Evolutionary conservation across 352 stramenopile genomes (phyloP), one percentile per base, ranked within the genome.

Genomic region (Globisporangium acanthophoron): DNA sequence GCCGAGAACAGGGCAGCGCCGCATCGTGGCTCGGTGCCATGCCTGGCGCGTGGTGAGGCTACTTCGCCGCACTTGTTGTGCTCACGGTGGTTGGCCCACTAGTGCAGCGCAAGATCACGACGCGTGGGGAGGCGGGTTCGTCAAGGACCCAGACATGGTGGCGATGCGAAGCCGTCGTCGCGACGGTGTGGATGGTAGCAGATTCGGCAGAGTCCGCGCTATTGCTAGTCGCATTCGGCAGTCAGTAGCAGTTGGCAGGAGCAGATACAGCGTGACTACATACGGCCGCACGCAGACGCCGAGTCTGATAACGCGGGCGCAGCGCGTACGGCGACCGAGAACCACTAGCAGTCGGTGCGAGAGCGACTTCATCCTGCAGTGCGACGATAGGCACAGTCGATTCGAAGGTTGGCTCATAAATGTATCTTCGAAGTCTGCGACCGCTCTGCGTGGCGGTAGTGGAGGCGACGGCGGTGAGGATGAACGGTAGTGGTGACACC

Each of bases 21-120:
- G 61, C 62, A 18, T 57, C 37, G 24, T 64, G 58, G 58, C 35
- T 65, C 11, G 66, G 75, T 35, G 68, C 63, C 12, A 74, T 89
- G 64, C 76, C 77, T 3, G 61, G 65, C 15, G 71, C 67, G 5
- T 89, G 78, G 76, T 89, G 77, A 71, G 75, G 54, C 2, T 91
- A 91, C 56, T 68, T 89, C 3, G 75, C 67, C 0, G 79, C 72
- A 2, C 43, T 91, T n/a, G 67, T 87, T 29, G 58, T 18, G 18
- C 51, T 88, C 5, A 80, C 76, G 11, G 64, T 59, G 2, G 54
- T 87, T 50, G 78, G 74, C 0, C 51, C 76, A 33, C 53, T 76
- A 6, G 52, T 91, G 1, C 79, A 88, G 56, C 71, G 78, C 59
- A 47, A 62, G 21, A 64, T 77, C 43, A 62, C 18, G 56, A 62